Evolutionary conservation across 2,329 filamentous ascomycete species (phyloP).

Genomic region (Dichotomopilus funicola): DNA sequence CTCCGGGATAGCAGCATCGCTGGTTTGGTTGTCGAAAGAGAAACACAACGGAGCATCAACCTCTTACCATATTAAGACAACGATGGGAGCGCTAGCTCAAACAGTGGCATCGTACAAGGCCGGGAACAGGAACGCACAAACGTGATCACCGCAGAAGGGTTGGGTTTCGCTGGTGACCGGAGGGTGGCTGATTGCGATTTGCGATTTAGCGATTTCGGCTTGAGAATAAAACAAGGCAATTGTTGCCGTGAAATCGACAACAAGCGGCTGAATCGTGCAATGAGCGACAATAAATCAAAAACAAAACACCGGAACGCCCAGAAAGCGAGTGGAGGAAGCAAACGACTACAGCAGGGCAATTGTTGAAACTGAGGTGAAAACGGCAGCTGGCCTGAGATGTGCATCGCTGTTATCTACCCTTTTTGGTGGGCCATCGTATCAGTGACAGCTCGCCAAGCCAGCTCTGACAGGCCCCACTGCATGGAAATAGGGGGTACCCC

Average conservation of each 20-base stretch:
- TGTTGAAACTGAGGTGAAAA: background rate
- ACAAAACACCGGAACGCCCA: background rate
- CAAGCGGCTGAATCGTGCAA: background rate
- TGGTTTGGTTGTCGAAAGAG: no score
- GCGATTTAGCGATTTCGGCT: background rate
- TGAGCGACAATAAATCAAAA: background rate
- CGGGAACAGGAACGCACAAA: background rate
- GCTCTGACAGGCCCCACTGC: slow-evolving; percentile 1
- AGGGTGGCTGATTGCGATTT: background rate
- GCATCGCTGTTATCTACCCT: slow-evolving; percentile 8
- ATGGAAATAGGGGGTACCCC: no score
- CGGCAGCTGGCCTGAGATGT: background rate
- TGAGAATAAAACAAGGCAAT: no score
- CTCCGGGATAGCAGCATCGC: no score
- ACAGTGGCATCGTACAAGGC: slow-evolving; percentile 1
- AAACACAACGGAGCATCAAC: background rate
- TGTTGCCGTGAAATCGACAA: background rate
- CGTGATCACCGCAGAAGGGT: background rate
- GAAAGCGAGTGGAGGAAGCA: slow-evolving; percentile 10
- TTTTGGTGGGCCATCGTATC: background rate
- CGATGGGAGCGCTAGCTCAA: background rate
- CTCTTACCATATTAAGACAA: slow-evolving; percentile 13
- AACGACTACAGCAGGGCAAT: background rate
- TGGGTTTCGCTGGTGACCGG: background rate
- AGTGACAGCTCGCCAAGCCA: slow-evolving; percentile 3